Percentiles rank a stretch among this genome's conserved stretches.
phyloP scores from a whole-genome alignment of 1,139 yeast species.

The Blastobotrys petasosporus region DNA sequence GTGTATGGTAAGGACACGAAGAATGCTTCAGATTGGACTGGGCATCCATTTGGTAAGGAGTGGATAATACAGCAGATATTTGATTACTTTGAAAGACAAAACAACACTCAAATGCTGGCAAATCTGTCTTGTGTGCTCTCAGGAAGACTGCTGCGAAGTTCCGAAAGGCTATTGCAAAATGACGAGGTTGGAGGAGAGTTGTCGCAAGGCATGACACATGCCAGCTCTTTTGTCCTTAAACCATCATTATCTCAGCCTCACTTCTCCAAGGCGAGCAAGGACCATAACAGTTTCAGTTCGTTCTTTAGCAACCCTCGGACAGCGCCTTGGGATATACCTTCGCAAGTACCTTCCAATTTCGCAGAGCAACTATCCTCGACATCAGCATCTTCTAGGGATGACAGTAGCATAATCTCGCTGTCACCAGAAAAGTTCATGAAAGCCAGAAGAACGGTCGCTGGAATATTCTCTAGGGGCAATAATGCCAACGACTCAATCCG shows the following conservation, averaged over 20 bases:
- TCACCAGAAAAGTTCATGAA: constrained; percentile 26
- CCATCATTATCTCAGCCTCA: neutral
- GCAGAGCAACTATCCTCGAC: constrained; percentile 7
- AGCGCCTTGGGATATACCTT: constrained; percentile 17
- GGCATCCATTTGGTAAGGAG: constrained; percentile 72
- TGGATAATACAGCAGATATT: constrained; percentile 66
- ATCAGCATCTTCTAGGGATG: constrained; percentile 16
- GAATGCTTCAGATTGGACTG: constrained; percentile 51
- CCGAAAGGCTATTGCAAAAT: neutral
- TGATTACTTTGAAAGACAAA: constrained; percentile 54
- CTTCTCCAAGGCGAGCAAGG: too few species aligned
- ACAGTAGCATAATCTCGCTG: constrained; percentile 18
- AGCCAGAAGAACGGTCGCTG: constrained; percentile 30
- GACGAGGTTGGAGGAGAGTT: neutral
- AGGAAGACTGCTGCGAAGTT: constrained; percentile 13
- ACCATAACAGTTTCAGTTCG: neutral
- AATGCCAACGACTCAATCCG: neutral
- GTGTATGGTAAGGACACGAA: neutral
- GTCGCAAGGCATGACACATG: neutral
- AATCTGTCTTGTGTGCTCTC: constrained; percentile 67
- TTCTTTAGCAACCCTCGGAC: constrained; percentile 5
- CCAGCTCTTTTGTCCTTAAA: neutral
- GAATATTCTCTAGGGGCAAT: constrained; percentile 15
- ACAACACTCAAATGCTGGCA: constrained; percentile 84
- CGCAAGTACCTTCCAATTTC: neutral